Percentiles rank a stretch among this genome's conserved stretches.
phyloP scores from a whole-genome alignment of 176 grass and related monocot genomes.

The Phyllostachys edulis region DNA sequence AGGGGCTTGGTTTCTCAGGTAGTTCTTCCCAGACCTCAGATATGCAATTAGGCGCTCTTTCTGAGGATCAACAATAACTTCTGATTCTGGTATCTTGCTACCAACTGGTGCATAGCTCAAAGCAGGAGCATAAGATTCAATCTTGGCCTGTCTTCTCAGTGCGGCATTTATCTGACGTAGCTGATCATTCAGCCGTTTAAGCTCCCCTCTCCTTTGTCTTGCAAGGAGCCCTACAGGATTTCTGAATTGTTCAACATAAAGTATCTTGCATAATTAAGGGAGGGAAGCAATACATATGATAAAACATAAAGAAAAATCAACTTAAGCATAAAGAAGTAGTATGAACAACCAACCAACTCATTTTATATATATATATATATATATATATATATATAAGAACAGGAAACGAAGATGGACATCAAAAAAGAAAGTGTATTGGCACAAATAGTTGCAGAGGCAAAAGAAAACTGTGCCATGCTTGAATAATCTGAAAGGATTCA shows the following conservation, averaged over 20 bases:
- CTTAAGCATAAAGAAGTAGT: neutral
- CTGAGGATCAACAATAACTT: slow-evolving; percentile 83
- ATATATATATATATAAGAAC: neutral
- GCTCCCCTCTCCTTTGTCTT: slow-evolving; percentile 83
- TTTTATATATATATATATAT: neutral
- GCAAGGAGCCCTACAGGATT: slow-evolving; percentile 77
- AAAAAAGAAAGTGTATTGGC: neutral
- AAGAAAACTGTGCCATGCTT: neutral
- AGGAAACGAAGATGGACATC: neutral
- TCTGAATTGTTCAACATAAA: slow-evolving; percentile 21
- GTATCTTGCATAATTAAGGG: neutral
- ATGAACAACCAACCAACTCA: neutral
- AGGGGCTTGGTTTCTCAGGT: slow-evolving; percentile 74
- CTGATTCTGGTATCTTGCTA: slow-evolving; percentile 66
- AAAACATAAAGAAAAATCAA: neutral
- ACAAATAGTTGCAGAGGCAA: neutral
- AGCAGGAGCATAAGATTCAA: slow-evolving; percentile 89
- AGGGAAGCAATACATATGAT: neutral
- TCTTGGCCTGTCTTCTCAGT: slow-evolving; percentile 93
- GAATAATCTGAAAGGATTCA: neutral
- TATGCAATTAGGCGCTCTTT: slow-evolving; percentile 69
- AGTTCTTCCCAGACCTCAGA: slow-evolving; percentile 87
- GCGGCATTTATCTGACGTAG: slow-evolving; percentile 94
- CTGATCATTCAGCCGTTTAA: slow-evolving; percentile 85
- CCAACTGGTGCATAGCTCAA: slow-evolving; percentile 93